Base-by-base conservation (phyloP, 2,329 filamentous ascomycete species). In the Fusarium siculi region DNA sequence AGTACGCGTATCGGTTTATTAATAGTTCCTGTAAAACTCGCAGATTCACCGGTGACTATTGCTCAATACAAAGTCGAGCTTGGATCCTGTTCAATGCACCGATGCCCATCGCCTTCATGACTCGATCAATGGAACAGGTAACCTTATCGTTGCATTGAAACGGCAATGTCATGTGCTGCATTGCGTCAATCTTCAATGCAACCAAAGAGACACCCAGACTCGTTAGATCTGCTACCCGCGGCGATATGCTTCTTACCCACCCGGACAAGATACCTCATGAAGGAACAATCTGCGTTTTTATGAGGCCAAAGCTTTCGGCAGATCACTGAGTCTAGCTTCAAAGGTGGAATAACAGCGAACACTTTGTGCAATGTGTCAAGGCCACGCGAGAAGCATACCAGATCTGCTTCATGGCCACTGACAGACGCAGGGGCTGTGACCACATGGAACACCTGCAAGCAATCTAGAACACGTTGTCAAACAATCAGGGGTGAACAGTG, bases 391-490 rank as follows among this genome's bases (percentile, higher is more conserved):
- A 58, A 37, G 55, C 43, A 23, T 42, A 42, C 47, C 47, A 18
- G 14, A 25, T 54, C 21, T 42, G n/a, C 32, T 60, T n/a, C n/a
- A 28, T 10, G 8, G n/a, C 18, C 18, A 55, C 18, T 34, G 28
- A 30, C 56, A 49, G 11, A 44, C 14, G 7, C 44, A 71, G 72
- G 32, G 70, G 64, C 18, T 63, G 50, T 40, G 60, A 8, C 63
- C 66, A 28, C 63, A 73, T 23, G 66, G 66, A 8, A 66, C 59
- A 9, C 65, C 70, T 49, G 63, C 63, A 14, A 23, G 66, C 9
- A 64, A 73, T 42, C 63, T 74, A n/a, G 70, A 73, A 43, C 66
- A 73, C 28, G 19, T 73, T 73, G 56, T 71, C 52, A 73, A 71
- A 28, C 47, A 71, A 15, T 32, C 72, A 4, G 70, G 57, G 2